These are phyloP conservation scores for Balamuthia mandrillaris DNA, from an alignment of 208 protist species.

Conservation along the genomic window DNA sequence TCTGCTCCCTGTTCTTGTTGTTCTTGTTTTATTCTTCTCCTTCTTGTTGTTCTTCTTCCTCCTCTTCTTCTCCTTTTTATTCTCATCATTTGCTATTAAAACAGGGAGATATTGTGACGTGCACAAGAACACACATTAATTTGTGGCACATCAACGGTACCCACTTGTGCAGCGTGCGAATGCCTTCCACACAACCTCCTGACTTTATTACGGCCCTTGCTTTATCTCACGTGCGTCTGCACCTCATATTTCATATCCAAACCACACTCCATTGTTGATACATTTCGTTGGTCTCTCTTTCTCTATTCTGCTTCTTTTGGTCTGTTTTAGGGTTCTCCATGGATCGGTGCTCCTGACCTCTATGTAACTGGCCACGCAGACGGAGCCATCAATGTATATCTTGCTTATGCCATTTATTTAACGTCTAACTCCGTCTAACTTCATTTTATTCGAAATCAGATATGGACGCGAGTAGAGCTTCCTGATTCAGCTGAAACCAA, in stretches of 20 bases:
- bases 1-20: neutral
- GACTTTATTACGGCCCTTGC: neutral
- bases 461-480: too few species aligned
- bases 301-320: neutral
- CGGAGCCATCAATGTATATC: neutral
- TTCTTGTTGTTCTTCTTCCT: neutral
- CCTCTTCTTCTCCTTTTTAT: neutral
- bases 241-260: too few species aligned
- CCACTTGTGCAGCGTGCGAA: neutral
- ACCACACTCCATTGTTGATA: too few species aligned
- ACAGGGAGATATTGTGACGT: neutral
- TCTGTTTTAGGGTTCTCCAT: neutral
- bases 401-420: neutral
- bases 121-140: neutral
- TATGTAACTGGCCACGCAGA: constrained; percentile 19
- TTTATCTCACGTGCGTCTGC: neutral
- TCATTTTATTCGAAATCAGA: neutral
- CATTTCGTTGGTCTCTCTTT: too few species aligned
- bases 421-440: neutral
- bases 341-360: neutral
- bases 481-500: too few species aligned
- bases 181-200: neutral
- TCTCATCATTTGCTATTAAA: neutral
- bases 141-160: constrained; percentile 9
- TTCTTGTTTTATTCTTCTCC: neutral